Conservation (phyloP, 225 moss, liverwort and hornwort species). For the Sphagnum tenellum region DNA sequence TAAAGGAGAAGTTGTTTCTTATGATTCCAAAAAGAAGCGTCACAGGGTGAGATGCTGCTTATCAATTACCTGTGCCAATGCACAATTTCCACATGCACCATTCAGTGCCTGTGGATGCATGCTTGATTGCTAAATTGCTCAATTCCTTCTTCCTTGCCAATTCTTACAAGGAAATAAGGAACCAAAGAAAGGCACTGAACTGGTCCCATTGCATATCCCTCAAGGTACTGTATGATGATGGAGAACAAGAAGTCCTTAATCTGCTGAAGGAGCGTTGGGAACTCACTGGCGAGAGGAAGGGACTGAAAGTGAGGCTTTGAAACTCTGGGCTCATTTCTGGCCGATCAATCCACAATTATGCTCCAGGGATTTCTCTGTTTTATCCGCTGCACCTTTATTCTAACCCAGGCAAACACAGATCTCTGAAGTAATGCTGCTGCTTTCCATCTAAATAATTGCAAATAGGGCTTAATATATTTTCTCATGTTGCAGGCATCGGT, state of each 20-base stretch:
- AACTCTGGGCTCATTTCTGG: not conserved
- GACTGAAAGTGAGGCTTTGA: conserved; percentile 35
- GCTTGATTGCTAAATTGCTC: no score
- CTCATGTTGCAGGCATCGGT: no score
- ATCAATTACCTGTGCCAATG: no score
- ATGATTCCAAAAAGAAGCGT: conserved; percentile 79
- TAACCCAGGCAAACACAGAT: not conserved
- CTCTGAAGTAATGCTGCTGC: not conserved
- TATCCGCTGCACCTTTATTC: not conserved
- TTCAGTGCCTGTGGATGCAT: no score
- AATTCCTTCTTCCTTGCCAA: no score
- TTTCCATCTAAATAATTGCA: not conserved
- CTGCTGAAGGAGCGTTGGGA: conserved; percentile 69
- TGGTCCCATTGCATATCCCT: conserved; percentile 1
- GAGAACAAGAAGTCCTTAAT: conserved; percentile 63
- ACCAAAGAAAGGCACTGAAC: not conserved
- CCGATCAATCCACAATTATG: not conserved
- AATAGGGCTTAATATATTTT: not conserved
- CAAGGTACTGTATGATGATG: conserved; percentile 77
- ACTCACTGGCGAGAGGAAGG: conserved; percentile 37
- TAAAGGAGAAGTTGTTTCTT: conserved; percentile 59
- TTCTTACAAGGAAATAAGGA: no score
- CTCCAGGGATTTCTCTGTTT: not conserved
- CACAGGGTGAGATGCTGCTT: conserved; percentile 61
- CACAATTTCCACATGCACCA: no score